Evolutionary conservation across 352 stramenopile genomes (phyloP).

Genomic region (Globisporangium irregulare): DNA sequence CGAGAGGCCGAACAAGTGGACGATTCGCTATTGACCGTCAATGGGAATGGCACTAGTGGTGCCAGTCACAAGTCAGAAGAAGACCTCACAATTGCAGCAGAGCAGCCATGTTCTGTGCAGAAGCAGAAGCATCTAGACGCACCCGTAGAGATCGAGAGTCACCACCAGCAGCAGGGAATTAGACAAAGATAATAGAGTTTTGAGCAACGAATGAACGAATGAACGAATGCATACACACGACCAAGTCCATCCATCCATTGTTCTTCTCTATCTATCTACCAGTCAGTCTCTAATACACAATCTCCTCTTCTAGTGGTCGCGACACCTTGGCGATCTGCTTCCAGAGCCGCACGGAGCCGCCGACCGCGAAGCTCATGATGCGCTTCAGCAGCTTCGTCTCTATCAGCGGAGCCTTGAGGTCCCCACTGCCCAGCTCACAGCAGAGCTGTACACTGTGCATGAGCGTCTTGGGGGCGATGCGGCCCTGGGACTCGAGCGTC

Average conservation of each 20-base stretch:
- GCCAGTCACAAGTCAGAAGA: neutral
- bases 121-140: constrained; percentile 4
- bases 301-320: constrained; percentile 40
- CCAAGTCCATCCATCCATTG: neutral
- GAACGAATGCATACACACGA: neutral
- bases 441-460: constrained; percentile 53
- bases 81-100: neutral
- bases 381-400: constrained; percentile 47
- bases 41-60: neutral
- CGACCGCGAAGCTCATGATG: constrained; percentile 57
- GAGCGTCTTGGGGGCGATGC: constrained; percentile 30
- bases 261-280: neutral
- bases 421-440: constrained; percentile 41
- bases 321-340: constrained; percentile 53
- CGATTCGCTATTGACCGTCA: neutral
- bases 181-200: constrained; percentile 16
- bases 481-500: constrained; percentile 41
- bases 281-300: constrained; percentile 33
- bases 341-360: constrained; percentile 63
- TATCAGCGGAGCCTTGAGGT: constrained; percentile 3
- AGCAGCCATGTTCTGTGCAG: neutral
- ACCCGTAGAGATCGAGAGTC: neutral
- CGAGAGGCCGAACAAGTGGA: constrained; percentile 12
- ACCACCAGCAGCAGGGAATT: constrained; percentile 3
- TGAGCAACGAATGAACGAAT: constrained; percentile 2